Conservation (phyloP, 192 early-diverging fungal genomes). For the Backusella westeae region DNA sequence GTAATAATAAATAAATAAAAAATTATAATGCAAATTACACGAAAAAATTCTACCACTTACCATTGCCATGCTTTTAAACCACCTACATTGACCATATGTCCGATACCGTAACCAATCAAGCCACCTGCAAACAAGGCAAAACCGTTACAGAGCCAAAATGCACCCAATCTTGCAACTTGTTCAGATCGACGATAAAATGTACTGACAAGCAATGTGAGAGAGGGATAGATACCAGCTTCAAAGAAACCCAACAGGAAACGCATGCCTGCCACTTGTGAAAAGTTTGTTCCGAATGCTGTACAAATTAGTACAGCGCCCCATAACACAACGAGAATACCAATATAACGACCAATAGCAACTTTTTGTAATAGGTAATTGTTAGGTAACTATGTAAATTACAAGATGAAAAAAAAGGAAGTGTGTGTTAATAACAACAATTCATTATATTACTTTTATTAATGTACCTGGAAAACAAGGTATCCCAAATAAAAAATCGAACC, state of each 20-base stretch:
- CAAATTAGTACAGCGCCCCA: conserved; percentile 23
- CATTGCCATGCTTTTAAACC: conserved; percentile 29
- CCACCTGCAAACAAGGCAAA: conserved; percentile 11
- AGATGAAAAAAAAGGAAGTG: background rate
- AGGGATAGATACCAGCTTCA: conserved; percentile 25
- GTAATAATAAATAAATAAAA: background rate
- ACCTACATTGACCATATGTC: conserved; percentile 12
- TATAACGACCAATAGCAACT: conserved; percentile 6
- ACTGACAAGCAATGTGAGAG: conserved; percentile 15
- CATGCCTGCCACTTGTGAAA: conserved; percentile 18
- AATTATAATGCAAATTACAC: conserved; percentile 2
- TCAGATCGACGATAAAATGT: conserved; percentile 24
- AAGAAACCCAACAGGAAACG: conserved; percentile 30
- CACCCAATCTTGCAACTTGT: conserved; percentile 11
- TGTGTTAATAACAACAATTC: background rate
- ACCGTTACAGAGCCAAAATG: conserved; percentile 13
- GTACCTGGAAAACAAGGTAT: conserved; percentile 18
- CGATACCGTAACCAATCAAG: conserved; percentile 17
- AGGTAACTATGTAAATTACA: conserved; percentile 16
- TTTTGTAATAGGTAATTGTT: conserved; percentile 30
- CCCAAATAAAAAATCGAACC: conserved; percentile 36
- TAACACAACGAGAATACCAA: conserved; percentile 19
- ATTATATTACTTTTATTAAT: background rate
- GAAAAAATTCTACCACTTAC: background rate
- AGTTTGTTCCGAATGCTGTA: conserved; percentile 13